Evolutionary conservation across 2,329 filamentous ascomycete species (phyloP).

Genomic region (Chrysoporthe puriensis): DNA sequence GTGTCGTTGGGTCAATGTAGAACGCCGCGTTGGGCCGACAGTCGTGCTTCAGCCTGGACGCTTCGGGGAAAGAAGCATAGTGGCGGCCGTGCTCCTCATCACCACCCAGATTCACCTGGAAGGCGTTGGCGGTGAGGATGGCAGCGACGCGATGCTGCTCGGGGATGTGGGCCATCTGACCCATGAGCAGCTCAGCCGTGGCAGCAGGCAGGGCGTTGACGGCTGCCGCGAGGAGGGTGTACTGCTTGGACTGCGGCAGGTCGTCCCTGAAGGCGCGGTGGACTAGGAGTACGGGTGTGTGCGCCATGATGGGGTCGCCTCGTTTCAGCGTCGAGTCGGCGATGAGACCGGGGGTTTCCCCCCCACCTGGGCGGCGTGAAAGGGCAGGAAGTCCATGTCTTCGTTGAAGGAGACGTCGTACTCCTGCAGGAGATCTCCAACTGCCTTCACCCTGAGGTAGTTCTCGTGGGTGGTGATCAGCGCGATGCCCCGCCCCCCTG

Average conservation of each 20-base stretch:
- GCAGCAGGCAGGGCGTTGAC: slow-evolving; percentile 13
- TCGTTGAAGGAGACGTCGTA: slow-evolving; percentile 35
- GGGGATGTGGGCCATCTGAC: slow-evolving; percentile 38
- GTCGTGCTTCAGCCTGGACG: slow-evolving; percentile 44
- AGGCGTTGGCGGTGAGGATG: slow-evolving; percentile 43
- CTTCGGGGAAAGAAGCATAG: slow-evolving; percentile 40
- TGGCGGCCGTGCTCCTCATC: slow-evolving; percentile 36
- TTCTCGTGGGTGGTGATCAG: slow-evolving; percentile 30
- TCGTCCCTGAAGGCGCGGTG: slow-evolving; percentile 32
- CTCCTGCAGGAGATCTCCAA: slow-evolving; percentile 16
- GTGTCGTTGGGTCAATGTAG: slow-evolving; percentile 40
- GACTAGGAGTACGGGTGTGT: slow-evolving; percentile 38
- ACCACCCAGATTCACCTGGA: slow-evolving; percentile 37
- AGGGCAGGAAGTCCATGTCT: slow-evolving; percentile 35
- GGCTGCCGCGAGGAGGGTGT: slow-evolving; percentile 27
- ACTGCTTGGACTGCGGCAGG: slow-evolving; percentile 24
- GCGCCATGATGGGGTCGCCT: slow-evolving; percentile 42
- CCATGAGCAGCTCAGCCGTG: slow-evolving; percentile 14
- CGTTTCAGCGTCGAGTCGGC: slow-evolving; percentile 40
- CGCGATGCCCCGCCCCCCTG: slow-evolving; percentile 30
- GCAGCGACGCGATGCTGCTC: slow-evolving; percentile 31
- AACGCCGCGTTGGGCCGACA: slow-evolving; percentile 44
- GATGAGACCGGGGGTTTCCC: slow-evolving; percentile 43
- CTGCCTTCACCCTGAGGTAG: slow-evolving; percentile 18
- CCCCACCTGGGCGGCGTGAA: slow-evolving; percentile 34